phyloP scores from a whole-genome alignment of 768 basidiomycete genomes.

The Nevesoporus exiguus region DNA sequence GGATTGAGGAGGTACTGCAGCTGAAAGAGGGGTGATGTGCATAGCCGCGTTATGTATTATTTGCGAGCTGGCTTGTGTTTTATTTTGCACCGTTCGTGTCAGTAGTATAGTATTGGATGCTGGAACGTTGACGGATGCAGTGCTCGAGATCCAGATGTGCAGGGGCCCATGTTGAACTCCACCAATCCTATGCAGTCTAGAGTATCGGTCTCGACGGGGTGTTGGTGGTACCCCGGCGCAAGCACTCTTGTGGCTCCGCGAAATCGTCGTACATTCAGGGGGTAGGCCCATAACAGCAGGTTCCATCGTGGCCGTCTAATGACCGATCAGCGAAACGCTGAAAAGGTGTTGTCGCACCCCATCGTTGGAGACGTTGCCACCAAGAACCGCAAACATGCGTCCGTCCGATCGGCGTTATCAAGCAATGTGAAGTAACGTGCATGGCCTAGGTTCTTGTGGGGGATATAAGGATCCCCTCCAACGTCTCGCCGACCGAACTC shows the following conservation, averaged over 20 bases:
- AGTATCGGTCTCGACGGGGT: constrained; percentile 1
- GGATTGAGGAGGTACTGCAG: constrained; percentile 32
- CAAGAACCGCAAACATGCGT: constrained; percentile 14
- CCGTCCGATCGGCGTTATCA: constrained; percentile 2
- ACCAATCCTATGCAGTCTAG: constrained; percentile 6
- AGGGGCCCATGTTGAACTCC: not conserved
- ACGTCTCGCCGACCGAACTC: not conserved
- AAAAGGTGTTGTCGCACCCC: constrained; percentile 13
- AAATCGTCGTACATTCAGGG: constrained; percentile 20
- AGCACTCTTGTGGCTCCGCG: constrained; percentile 4
- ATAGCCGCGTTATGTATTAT: constrained; percentile 20
- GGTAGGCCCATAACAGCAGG: constrained; percentile 16
- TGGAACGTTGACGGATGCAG: not conserved
- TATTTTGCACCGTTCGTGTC: constrained; percentile 4
- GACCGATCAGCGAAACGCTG: constrained; percentile 26
- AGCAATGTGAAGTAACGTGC: constrained; percentile 15
- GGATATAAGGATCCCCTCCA: constrained; percentile 16
- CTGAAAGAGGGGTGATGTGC: constrained; percentile 28
- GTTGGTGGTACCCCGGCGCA: not conserved
- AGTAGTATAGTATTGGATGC: constrained; percentile 4
- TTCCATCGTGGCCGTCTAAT: constrained; percentile 24
- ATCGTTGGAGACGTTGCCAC: constrained; percentile 6
- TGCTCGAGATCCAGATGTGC: constrained; percentile 17
- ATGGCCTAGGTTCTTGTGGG: constrained; percentile 1
- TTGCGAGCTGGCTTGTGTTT: constrained; percentile 23